These are phyloP conservation scores for Penicillium cosmopolitanum DNA, from an alignment of 495 filamentous ascomycete genomes.

Conservation along the genomic window DNA sequence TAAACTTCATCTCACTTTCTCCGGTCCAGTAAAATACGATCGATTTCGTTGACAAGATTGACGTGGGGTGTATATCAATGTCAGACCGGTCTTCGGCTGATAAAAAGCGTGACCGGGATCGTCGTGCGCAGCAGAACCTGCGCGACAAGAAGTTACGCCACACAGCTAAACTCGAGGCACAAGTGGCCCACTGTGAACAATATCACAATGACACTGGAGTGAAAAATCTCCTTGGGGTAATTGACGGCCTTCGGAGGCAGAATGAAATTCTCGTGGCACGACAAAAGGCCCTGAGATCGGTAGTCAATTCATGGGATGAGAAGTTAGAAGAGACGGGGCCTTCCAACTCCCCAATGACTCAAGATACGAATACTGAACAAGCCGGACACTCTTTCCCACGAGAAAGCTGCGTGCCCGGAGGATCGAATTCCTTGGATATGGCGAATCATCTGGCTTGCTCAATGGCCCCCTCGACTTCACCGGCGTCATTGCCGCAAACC, in stretches of 20 bases:
- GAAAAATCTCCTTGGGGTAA: conserved; percentile 23
- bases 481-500: neutral
- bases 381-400: neutral
- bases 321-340: neutral
- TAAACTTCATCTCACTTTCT: neutral
- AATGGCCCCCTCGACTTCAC: neutral
- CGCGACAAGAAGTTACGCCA: conserved; percentile 31
- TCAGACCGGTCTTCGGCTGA: conserved; percentile 18
- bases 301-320: conserved; percentile 30
- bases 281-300: conserved; percentile 17
- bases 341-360: neutral
- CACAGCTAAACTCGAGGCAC: conserved; percentile 24
- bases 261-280: conserved; percentile 28
- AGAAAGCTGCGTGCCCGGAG: neutral
- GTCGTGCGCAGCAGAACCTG: conserved; percentile 33
- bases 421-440: neutral
- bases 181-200: conserved; percentile 28
- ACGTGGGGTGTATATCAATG: neutral
- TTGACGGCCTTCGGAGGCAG: conserved; percentile 26
- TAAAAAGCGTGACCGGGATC: conserved; percentile 34
- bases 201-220: conserved; percentile 26
- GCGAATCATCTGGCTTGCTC: neutral
- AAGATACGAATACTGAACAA: neutral
- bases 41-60: neutral
- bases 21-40: neutral